A percentile compares a stretch with the other conserved stretches of the same genome.
Conservation (phyloP, 768 basidiomycete genomes). For the Coprinellus aureogranulatus region DNA sequence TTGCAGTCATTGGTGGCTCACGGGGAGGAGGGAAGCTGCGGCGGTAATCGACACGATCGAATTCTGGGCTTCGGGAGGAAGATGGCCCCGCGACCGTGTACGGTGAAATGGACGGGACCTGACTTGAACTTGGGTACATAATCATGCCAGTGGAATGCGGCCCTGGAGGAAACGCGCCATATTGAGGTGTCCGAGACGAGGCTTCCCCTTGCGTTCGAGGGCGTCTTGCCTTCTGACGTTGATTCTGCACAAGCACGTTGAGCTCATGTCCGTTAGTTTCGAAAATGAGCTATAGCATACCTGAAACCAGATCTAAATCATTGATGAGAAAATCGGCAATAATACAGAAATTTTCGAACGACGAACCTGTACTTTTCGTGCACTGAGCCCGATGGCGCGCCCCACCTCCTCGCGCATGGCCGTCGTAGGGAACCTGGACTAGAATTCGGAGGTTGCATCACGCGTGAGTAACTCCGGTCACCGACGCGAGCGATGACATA, state of each 20-base stretch:
- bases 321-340: conserved; percentile 15
- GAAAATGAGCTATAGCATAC: conserved; percentile 33
- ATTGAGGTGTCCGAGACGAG: conserved; percentile 55
- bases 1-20: not conserved
- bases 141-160: conserved; percentile 3
- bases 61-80: conserved; percentile 16
- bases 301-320: conserved; percentile 83
- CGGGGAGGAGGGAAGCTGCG: not conserved
- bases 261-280: conserved; percentile 20
- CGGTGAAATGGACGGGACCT: conserved; percentile 19
- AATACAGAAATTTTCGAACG: not conserved
- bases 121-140: conserved; percentile 5
- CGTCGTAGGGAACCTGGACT: conserved; percentile 90
- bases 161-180: conserved; percentile 54
- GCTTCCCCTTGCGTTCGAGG: conserved; percentile 64
- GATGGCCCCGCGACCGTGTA: conserved; percentile 1
- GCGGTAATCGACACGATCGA: not conserved
- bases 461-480: not conserved
- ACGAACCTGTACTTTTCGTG: conserved; percentile 85
- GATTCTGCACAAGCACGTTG: conserved; percentile 53
- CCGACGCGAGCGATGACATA: conserved; percentile 24
- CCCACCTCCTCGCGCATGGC: conserved; percentile 87
- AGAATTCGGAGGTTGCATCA: not conserved
- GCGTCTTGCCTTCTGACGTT: conserved; percentile 81
- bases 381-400: conserved; percentile 82